phyloP scores from a whole-genome alignment of 1,139 yeast genomes.

The Lodderomyces oxycetoniae region DNA sequence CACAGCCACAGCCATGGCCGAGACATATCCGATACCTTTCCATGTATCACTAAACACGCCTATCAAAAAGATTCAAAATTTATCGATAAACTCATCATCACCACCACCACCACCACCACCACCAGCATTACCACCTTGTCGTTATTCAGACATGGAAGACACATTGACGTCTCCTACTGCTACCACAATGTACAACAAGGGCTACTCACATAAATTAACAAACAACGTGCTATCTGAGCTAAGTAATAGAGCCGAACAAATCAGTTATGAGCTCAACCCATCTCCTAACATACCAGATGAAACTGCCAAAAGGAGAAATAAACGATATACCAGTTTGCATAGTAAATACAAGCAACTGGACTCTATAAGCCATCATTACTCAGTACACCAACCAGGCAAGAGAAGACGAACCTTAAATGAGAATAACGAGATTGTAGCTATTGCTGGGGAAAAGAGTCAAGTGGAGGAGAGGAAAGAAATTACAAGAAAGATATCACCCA shows the following conservation, averaged over 20 bases:
- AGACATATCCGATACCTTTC: background rate
- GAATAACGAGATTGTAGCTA: conserved; percentile 22
- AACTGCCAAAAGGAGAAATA: conserved; percentile 16
- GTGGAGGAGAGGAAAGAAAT: conserved; percentile 14
- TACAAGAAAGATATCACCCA: background rate
- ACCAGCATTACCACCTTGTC: conserved; percentile 16
- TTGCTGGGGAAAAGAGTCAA: conserved; percentile 8
- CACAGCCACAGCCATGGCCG: background rate
- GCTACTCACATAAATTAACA: conserved; percentile 39
- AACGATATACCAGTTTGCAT: conserved; percentile 34
- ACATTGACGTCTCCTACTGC: conserved; percentile 11
- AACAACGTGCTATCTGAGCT: conserved; percentile 40
- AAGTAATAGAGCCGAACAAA: conserved; percentile 32
- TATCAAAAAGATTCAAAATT: conserved; percentile 33
- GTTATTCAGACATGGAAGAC: conserved; percentile 10
- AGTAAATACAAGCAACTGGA: conserved; percentile 38
- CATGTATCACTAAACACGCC: conserved; percentile 17
- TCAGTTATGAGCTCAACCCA: conserved; percentile 17
- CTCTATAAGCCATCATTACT: conserved; percentile 38
- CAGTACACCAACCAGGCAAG: conserved; percentile 23
- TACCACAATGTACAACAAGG: conserved; percentile 32
- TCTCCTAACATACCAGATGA: background rate
- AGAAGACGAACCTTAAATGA: conserved; percentile 35
- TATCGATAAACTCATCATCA: conserved; percentile 12
- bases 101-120: conserved; percentile 5